These are phyloP conservation scores for Agrostemma githago DNA, from an alignment of 148 eudicot species.

Conservation along the genomic window DNA sequence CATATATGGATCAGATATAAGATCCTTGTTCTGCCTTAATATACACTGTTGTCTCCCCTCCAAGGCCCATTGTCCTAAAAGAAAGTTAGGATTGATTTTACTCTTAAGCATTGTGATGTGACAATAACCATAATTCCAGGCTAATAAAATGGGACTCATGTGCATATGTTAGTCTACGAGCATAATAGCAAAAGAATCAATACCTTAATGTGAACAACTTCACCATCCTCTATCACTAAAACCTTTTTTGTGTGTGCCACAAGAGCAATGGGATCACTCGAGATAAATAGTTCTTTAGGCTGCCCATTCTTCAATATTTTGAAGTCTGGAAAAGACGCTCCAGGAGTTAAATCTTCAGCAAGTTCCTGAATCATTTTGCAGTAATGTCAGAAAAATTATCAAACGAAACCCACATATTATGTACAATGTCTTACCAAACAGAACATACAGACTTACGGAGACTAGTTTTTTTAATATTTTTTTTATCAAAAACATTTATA, in stretches of 20 bases:
- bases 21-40: no score
- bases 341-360: slow-evolving; percentile 40
- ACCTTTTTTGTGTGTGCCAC: slow-evolving; percentile 94
- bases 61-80: no score
- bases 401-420: background rate
- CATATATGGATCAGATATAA: no score
- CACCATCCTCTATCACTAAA: slow-evolving; percentile 88
- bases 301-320: slow-evolving; percentile 62
- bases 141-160: background rate
- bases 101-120: background rate
- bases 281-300: slow-evolving; percentile 84
- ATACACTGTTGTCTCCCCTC: no score
- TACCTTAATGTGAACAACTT: slow-evolving; percentile 95
- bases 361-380: slow-evolving; percentile 49
- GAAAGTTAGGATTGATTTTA: no score
- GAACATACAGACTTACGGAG: no score
- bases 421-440: background rate
- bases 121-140: background rate
- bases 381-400: slow-evolving; percentile 15
- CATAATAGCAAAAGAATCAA: slow-evolving; percentile 8
- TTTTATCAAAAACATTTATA: no score
- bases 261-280: slow-evolving; percentile 91
- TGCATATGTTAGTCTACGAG: background rate
- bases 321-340: slow-evolving; percentile 55
- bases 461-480: no score